Base-by-base conservation (phyloP, 495 filamentous ascomycete species). In the Xylaria venustula region DNA sequence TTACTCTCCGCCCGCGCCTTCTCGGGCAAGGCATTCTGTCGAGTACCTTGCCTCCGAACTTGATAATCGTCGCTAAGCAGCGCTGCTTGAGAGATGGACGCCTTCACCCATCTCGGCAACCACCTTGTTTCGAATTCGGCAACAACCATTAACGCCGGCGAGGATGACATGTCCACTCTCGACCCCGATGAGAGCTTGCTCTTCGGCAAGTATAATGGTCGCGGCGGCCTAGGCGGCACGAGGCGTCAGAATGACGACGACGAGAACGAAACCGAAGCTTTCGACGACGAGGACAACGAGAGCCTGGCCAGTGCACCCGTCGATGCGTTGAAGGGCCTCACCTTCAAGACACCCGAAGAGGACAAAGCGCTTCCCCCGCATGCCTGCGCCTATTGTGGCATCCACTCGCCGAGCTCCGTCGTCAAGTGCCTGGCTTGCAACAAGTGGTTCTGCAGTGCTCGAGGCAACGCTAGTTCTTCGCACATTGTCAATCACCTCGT, bases 391-490 rank as follows among this genome's bases (percentile, higher is more conserved):
- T 98, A 99, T 73, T 99, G 94, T 69, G 94, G 94, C 55, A 99
- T 99, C 62, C 94, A 99, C 74, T 95, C 94, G 61, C 86, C 93
- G 11, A 88, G 89, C 70, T 93, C 91, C 64, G 95, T 98, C 54
- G 94, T 98, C 54, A 97, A 96, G 75, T 99, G 94, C 71, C 82
- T 99, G 53, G 82, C 88, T 50, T 99, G 94, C 76, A 91, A 84
- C 79, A 99, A 99, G 70, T 99, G 94, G 94, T 99, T 99, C 73
- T 99, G 94, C 78, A 98, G 94, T 72, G 92, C 94, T 50, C 89
- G 93, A 72, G 93, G 94, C 54, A 99, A 97, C 73, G 92, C 92
- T 36, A 95, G 90, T 40, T 97, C 93, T 17, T 97, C 94, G 6
- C 94, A 99, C 67, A 97, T 99, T 64, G 90, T 99, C 77, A 98